phyloP scores from a whole-genome alignment of 2,329 filamentous ascomycete species.

The Diaporthe helianthi region DNA sequence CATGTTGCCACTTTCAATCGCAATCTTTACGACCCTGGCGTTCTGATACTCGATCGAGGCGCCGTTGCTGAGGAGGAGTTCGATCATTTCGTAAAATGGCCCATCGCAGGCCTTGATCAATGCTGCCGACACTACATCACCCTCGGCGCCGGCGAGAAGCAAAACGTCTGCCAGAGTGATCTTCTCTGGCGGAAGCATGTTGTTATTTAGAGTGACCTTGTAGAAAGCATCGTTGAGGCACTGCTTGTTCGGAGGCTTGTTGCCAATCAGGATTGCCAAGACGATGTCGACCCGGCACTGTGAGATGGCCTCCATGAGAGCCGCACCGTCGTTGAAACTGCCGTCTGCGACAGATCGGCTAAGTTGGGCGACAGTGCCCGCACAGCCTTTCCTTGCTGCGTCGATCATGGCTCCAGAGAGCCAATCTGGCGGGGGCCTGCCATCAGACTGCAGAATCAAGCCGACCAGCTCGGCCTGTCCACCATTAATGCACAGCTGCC shows the following conservation, averaged over 20 bases:
- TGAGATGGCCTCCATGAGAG: slow-evolving; percentile 57
- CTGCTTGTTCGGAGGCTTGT: slow-evolving; percentile 56
- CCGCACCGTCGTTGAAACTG: slow-evolving; percentile 58
- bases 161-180: slow-evolving; percentile 61
- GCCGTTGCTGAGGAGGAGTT: slow-evolving; percentile 59
- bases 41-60: slow-evolving; percentile 63
- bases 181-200: slow-evolving; percentile 58
- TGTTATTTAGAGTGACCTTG: slow-evolving; percentile 52
- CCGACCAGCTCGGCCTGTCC: slow-evolving; percentile 54
- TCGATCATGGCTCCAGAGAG: slow-evolving; percentile 60
- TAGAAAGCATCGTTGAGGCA: slow-evolving; percentile 59
- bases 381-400: slow-evolving; percentile 56
- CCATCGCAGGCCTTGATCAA: slow-evolving; percentile 56
- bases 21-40: slow-evolving; percentile 55
- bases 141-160: slow-evolving; percentile 64
- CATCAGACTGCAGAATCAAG: slow-evolving; percentile 57
- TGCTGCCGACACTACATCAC: slow-evolving; percentile 56
- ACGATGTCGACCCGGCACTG: slow-evolving; percentile 60
- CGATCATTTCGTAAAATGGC: slow-evolving; percentile 62
- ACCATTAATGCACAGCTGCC: slow-evolving; percentile 55
- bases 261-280: slow-evolving; percentile 61
- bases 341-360: slow-evolving; percentile 61
- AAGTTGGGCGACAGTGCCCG: slow-evolving; percentile 57
- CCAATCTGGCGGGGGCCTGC: slow-evolving; percentile 50
- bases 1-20: slow-evolving; percentile 54